Conservation (phyloP, 2,329 filamentous ascomycete species). For the Epichloe sylvatica region DNA sequence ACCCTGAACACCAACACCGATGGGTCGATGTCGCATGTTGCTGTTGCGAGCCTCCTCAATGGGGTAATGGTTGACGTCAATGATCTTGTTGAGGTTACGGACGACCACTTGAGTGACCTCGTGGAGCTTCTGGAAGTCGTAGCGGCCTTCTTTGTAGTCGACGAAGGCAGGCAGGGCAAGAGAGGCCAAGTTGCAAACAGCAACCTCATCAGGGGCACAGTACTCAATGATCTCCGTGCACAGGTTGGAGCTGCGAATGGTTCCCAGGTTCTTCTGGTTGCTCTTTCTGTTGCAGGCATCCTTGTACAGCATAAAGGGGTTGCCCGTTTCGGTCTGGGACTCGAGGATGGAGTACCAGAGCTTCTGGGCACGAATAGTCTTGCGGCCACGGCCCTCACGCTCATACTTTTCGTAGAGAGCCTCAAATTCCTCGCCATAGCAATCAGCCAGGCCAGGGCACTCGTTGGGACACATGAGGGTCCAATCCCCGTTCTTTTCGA, state of each 20-base stretch:
- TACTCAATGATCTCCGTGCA: slow-evolving; percentile 99
- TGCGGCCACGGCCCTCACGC: slow-evolving; percentile 70
- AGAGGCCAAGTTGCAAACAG: slow-evolving; percentile 95
- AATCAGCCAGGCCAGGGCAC: slow-evolving; percentile 85
- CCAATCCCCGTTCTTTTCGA: slow-evolving; percentile 93
- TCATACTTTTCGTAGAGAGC: slow-evolving; percentile 90
- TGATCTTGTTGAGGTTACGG: slow-evolving; percentile 94
- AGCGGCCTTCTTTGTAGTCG: slow-evolving; percentile 69
- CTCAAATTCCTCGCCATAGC: slow-evolving; percentile 96
- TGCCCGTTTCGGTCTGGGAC: slow-evolving; percentile 96
- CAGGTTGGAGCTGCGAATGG: slow-evolving; percentile 94
- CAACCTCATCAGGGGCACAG: slow-evolving; percentile 91
- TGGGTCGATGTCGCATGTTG: slow-evolving; percentile 93
- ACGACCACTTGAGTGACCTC: slow-evolving; percentile 86
- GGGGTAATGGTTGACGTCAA: slow-evolving; percentile 98
- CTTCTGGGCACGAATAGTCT: slow-evolving; percentile 94
- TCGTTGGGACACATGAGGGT: slow-evolving; percentile 98
- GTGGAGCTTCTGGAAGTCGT: slow-evolving; percentile 94
- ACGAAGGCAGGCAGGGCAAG: slow-evolving; percentile 84
- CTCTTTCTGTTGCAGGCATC: slow-evolving; percentile 97
- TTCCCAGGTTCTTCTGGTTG: slow-evolving; percentile 99
- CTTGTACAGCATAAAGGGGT: slow-evolving; percentile 99
- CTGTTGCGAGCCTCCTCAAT: slow-evolving; percentile 84
- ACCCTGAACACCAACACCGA: slow-evolving; percentile 94
- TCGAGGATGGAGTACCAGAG: slow-evolving; percentile 98